Percentiles rank a stretch among this genome's conserved stretches.
These are phyloP conservation scores for Sphagnum contortum DNA, from an alignment of 225 moss, liverwort and hornwort genomes.

Conservation along the genomic window DNA sequence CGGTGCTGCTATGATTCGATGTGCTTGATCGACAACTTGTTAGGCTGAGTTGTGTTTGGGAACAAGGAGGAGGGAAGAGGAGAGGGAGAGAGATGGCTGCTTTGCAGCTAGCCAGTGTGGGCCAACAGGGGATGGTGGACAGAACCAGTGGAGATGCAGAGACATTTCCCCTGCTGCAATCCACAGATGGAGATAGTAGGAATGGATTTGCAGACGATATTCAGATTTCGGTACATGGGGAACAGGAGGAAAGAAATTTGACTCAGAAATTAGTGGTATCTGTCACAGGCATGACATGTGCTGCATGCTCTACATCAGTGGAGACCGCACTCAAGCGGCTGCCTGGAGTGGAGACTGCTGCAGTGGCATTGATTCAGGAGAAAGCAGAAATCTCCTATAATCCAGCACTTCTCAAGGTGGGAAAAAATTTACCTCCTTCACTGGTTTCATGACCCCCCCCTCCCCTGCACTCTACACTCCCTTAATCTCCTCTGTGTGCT, in stretches of 20 bases:
- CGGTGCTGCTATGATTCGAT: no score
- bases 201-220: not conserved
- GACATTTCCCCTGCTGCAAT: conserved; percentile 27
- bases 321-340: conserved; percentile 65
- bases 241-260: conserved; percentile 14
- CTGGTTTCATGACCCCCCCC: no score
- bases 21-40: no score
- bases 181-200: conserved; percentile 1
- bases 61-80: no score
- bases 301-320: conserved; percentile 76
- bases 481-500: not conserved
- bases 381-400: conserved; percentile 60
- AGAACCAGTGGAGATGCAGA: conserved; percentile 4
- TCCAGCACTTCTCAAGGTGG: conserved; percentile 26
- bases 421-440: not conserved
- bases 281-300: conserved; percentile 86
- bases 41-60: no score
- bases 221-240: not conserved
- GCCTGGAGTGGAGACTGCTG: conserved; percentile 60
- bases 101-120: conserved; percentile 48
- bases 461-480: not conserved
- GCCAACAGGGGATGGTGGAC: not conserved
- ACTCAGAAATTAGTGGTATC: conserved; percentile 48
- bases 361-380: conserved; percentile 81
- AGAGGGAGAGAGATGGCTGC: no score